Evolutionary conservation across 768 basidiomycete genomes (phyloP).

Genomic region (Sporobolomyces pararoseus): DNA sequence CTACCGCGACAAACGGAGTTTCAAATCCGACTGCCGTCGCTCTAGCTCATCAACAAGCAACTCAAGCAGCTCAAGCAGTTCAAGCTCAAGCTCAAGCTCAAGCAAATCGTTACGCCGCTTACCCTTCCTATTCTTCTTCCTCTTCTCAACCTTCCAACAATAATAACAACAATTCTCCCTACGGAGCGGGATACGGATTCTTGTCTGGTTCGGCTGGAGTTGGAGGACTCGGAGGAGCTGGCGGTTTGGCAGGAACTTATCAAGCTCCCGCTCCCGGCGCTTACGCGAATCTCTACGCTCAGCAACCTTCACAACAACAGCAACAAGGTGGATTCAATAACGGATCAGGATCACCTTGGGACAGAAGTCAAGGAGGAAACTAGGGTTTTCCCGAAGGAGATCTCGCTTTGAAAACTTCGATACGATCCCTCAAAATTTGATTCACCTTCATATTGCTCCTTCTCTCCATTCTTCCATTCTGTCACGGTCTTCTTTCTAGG

Average conservation of each 20-base stretch:
- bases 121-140: not conserved
- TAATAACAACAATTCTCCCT: no score
- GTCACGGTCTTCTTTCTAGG: no score
- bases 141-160: not conserved
- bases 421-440: no score
- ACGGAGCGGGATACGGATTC: not conserved
- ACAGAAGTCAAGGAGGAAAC: not conserved
- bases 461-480: no score
- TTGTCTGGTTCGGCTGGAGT: not conserved
- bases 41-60: not conserved
- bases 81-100: not conserved
- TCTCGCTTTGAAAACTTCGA: no score
- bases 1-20: constrained; percentile 2
- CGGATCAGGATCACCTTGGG: not conserved
- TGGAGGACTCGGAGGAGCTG: not conserved
- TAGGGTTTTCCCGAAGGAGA: no score
- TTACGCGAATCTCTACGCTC: constrained; percentile 12
- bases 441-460: no score
- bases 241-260: not conserved
- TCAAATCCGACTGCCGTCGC: not conserved
- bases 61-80: not conserved
- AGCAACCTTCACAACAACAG: constrained; percentile 3
- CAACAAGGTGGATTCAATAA: not conserved
- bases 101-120: constrained; percentile 6
- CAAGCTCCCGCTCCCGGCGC: not conserved